Percentiles rank a stretch among this genome's conserved stretches.
phyloP scores from a whole-genome alignment of 208 protist species.

The Acanthamoeba castellanii region DNA sequence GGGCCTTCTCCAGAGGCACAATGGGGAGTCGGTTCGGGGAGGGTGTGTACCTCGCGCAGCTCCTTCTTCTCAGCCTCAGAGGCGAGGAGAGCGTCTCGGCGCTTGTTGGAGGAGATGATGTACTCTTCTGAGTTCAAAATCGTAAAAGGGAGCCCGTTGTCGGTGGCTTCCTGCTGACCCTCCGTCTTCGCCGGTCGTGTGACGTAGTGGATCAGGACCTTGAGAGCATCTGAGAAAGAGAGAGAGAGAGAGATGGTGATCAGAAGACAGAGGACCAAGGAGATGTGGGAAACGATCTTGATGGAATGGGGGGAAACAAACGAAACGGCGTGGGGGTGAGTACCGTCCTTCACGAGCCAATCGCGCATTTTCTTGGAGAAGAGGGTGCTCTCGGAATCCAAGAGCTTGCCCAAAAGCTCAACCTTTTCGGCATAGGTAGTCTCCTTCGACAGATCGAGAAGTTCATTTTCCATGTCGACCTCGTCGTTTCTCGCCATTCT shows the following conservation, averaged over 20 bases:
- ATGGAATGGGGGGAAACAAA: neutral
- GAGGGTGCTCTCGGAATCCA: conserved; percentile 72
- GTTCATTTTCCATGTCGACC: conserved; percentile 51
- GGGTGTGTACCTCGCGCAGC: conserved; percentile 8
- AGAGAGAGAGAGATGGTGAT: neutral
- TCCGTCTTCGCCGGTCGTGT: conserved; percentile 63
- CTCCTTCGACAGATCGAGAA: conserved; percentile 64
- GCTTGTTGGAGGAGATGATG: conserved; percentile 71
- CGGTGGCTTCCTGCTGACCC: neutral
- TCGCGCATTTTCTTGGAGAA: conserved; percentile 76
- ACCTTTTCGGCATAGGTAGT: conserved; percentile 64
- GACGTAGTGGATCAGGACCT: conserved; percentile 63
- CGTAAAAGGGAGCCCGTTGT: neutral
- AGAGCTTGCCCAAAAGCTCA: conserved; percentile 34
- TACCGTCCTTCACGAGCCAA: conserved; percentile 74
- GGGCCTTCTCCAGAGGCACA: too few species aligned
- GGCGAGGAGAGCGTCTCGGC: conserved; percentile 61
- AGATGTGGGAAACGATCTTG: neutral
- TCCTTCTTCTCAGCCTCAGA: conserved; percentile 73
- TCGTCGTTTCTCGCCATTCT: conserved; percentile 72
- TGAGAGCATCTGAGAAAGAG: conserved; percentile 34
- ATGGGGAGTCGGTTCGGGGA: neutral
- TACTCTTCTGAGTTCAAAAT: conserved; percentile 72
- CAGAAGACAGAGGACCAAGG: neutral
- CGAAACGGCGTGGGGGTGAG: neutral